These are phyloP conservation scores for Mrakia gelida DNA, from an alignment of 768 basidiomycete species.

Conservation along the genomic window DNA sequence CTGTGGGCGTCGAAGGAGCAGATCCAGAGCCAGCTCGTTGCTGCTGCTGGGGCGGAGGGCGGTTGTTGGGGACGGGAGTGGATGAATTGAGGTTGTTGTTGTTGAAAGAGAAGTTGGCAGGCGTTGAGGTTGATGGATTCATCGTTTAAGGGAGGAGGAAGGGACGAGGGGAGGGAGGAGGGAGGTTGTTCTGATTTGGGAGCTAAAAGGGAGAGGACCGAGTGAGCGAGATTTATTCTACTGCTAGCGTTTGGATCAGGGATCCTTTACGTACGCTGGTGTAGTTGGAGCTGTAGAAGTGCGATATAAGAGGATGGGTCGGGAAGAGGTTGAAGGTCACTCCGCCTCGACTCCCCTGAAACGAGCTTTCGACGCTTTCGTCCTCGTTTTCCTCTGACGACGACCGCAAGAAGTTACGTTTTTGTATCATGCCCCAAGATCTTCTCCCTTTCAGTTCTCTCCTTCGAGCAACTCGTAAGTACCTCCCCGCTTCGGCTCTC, in stretches of 20 bases:
- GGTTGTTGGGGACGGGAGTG: constrained; percentile 17
- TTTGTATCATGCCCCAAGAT: no score
- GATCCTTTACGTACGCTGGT: background rate
- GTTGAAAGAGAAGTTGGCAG: background rate
- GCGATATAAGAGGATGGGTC: no score
- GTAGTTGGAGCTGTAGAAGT: no score
- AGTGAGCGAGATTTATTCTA: background rate
- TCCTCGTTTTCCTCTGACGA: no score
- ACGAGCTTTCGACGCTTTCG: no score
- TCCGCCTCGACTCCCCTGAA: no score
- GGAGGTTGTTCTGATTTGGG: background rate
- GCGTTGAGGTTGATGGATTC: background rate
- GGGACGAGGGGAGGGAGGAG: background rate
- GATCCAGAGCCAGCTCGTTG: constrained; percentile 5
- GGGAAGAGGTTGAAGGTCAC: no score
- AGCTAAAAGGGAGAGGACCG: background rate
- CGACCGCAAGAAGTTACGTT: no score
- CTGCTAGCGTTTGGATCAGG: background rate
- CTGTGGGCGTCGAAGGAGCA: constrained; percentile 28
- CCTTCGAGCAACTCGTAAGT: no score
- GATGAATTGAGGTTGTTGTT: background rate
- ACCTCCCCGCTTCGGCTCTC: no score
- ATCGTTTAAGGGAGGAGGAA: background rate
- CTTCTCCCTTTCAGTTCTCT: no score
- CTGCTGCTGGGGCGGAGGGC: background rate